These are phyloP conservation scores for Cyclocybe aegerita DNA, from an alignment of 768 basidiomycete species.

Conservation along the genomic window DNA sequence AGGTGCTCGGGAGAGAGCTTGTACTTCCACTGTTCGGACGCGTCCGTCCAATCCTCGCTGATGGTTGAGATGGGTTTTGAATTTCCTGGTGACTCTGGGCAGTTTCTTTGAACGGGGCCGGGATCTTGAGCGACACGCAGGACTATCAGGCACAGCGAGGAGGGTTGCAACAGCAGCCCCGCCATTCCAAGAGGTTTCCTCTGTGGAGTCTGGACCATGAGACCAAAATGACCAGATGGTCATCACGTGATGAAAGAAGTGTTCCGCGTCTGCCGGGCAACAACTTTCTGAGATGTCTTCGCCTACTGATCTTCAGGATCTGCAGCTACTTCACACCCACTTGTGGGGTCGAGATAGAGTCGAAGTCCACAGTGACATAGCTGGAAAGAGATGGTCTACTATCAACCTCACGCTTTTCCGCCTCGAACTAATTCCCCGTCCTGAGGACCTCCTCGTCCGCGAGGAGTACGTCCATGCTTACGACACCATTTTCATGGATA, in stretches of 20 bases:
- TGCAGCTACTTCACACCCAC: conserved; percentile 5
- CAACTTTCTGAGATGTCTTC: background rate
- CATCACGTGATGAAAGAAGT: too few species aligned
- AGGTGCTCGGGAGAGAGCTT: conserved; percentile 37
- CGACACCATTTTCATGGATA: background rate
- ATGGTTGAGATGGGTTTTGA: conserved; percentile 61
- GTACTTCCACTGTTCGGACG: background rate
- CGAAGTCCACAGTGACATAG: conserved; percentile 1
- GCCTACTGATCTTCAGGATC: background rate
- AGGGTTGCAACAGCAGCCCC: too few species aligned
- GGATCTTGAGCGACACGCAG: too few species aligned
- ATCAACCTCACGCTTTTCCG: conserved; percentile 11
- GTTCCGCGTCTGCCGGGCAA: too few species aligned
- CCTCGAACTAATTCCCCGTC: conserved; percentile 6
- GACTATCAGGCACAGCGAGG: too few species aligned
- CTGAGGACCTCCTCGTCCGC: conserved; percentile 8
- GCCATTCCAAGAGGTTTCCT: too few species aligned
- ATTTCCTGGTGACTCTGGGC: conserved; percentile 46
- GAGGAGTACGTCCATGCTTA: conserved; percentile 11
- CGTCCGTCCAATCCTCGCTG: conserved; percentile 29
- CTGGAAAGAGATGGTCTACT: conserved; percentile 4
- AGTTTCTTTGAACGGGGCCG: conserved; percentile 33
- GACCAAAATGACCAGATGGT: too few species aligned
- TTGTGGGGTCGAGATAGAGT: conserved; percentile 8
- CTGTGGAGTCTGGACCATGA: too few species aligned